phyloP scores from a whole-genome alignment of 768 basidiomycete genomes.

The Crucibulum laeve region DNA sequence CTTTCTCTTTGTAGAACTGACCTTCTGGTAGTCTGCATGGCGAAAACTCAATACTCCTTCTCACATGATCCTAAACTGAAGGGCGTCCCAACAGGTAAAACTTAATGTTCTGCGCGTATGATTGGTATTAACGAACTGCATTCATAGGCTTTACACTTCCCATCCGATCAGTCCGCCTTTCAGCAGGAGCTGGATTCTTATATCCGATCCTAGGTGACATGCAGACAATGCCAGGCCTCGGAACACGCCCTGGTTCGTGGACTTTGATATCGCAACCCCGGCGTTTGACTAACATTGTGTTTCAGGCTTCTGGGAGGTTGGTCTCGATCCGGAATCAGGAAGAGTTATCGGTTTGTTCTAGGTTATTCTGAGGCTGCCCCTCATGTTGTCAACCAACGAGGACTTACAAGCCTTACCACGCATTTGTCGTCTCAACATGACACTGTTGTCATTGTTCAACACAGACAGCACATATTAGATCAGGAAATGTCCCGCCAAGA shows the following conservation, averaged over 20 bases:
- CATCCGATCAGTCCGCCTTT: slow-evolving; percentile 81
- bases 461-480: not conserved
- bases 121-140: not conserved
- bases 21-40: slow-evolving; percentile 76
- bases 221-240: slow-evolving; percentile 97
- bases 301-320: slow-evolving; percentile 89
- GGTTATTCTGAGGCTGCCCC: not conserved
- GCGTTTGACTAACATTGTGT: slow-evolving; percentile 6
- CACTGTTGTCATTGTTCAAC: not conserved
- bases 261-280: slow-evolving; percentile 4
- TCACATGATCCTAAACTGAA: slow-evolving; percentile 92
- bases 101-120: not conserved
- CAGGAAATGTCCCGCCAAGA: no score
- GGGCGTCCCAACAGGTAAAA: slow-evolving; percentile 74
- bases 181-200: slow-evolving; percentile 93
- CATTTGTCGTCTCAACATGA: slow-evolving; percentile 3
- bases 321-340: slow-evolving; percentile 73
- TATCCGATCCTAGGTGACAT: slow-evolving; percentile 96
- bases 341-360: slow-evolving; percentile 86
- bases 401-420: no score
- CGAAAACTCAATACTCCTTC: slow-evolving; percentile 97
- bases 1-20: slow-evolving; percentile 4
- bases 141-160: slow-evolving; percentile 82
- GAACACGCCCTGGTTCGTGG: slow-evolving; percentile 75
- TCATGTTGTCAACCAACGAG: no score